phyloP scores from a whole-genome alignment of 106 monocot species.

The Alisma plantagoaquatica region DNA sequence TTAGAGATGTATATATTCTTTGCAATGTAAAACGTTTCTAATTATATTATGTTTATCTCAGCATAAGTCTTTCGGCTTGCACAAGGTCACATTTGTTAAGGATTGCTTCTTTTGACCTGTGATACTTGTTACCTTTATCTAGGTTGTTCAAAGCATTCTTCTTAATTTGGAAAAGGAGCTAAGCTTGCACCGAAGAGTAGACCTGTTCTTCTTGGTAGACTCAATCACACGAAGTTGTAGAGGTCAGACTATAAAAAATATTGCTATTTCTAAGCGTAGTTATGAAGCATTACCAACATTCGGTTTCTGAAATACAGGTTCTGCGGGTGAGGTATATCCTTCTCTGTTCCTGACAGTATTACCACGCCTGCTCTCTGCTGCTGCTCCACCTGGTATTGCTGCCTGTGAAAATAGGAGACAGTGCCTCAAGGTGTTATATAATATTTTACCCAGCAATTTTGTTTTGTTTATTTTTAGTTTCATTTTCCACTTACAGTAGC shows the following conservation, averaged over 20 bases:
- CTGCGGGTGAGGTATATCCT: conserved; percentile 61
- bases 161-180: conserved; percentile 68
- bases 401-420: conserved; percentile 85
- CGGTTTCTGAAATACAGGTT: conserved; percentile 54
- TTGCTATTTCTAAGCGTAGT: neutral
- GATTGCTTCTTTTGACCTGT: no score
- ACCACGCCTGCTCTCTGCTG: conserved; percentile 59
- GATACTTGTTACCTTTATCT: no score
- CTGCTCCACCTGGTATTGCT: conserved; percentile 77
- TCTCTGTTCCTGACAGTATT: conserved; percentile 69
- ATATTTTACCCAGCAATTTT: neutral
- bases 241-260: conserved; percentile 45
- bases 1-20: no score
- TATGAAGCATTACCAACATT: neutral
- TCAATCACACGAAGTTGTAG: conserved; percentile 72
- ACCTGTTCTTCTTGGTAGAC: conserved; percentile 92
- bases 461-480: neutral
- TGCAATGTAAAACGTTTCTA: no score
- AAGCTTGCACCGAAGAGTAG: conserved; percentile 60
- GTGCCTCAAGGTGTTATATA: conserved; percentile 65
- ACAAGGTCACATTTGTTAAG: no score
- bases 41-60: no score
- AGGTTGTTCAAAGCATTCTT: conserved; percentile 86
- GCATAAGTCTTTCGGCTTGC: no score
- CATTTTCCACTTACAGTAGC: neutral